These are phyloP conservation scores for Nicotiana knightiana DNA, from an alignment of 257 asterid genomes.

Conservation along the genomic window DNA sequence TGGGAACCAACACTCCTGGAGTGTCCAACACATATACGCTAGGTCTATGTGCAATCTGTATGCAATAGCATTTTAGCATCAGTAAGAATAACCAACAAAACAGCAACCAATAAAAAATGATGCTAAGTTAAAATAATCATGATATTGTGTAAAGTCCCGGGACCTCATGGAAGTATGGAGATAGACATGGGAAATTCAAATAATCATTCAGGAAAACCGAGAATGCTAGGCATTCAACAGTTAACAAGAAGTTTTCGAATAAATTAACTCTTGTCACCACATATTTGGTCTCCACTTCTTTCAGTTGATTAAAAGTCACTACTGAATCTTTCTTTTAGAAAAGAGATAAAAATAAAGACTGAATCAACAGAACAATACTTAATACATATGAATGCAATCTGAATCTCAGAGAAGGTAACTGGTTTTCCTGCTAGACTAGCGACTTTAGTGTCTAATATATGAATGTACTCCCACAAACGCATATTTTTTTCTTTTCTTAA, in stretches of 20 bases:
- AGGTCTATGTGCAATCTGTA: slow-evolving; percentile 86
- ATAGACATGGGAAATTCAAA: background rate
- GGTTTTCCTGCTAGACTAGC: background rate
- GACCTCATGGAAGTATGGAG: background rate
- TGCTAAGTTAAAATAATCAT: background rate
- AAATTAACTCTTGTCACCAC: background rate
- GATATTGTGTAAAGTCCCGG: background rate
- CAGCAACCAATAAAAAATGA: background rate
- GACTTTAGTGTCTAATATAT: background rate
- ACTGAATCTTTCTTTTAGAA: background rate
- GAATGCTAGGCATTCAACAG: background rate
- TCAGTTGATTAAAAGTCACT: background rate
- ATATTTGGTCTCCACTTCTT: background rate
- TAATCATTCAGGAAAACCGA: background rate
- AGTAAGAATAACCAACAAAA: background rate
- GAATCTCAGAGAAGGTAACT: background rate
- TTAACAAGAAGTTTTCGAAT: background rate
- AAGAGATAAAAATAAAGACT: background rate
- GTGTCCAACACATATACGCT: slow-evolving; percentile 91
- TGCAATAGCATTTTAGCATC: background rate
- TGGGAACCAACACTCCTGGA: slow-evolving; percentile 95
- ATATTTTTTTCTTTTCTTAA: no score
- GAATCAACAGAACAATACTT: background rate
- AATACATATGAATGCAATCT: background rate
- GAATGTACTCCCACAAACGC: background rate